Base-by-base conservation (phyloP, 345 rosid species). In the Hibiscus tridactylites region DNA sequence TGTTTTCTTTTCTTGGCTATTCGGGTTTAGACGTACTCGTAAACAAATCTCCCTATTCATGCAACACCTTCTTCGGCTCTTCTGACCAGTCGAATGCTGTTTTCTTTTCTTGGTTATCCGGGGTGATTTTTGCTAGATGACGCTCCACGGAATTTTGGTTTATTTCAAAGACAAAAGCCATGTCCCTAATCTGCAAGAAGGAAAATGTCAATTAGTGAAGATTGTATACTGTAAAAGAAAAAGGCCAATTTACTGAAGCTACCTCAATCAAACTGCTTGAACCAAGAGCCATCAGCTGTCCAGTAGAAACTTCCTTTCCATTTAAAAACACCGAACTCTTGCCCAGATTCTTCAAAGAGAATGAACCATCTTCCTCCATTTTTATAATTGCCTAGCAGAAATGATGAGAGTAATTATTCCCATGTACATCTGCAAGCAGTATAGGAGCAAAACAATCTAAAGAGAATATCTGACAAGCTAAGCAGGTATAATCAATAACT, bases 311-410 rank as follows among this genome's bases (percentile, higher is more conserved):
- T 83, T 80, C 89, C 80, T 78, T 78, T 46, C 93, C 91, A 71
- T 91, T 83, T 73, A 89, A 64, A 75, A 74, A 80, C 17, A 91
- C 61, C 15, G 82, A 76, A 77, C 68, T 77, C 83, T 81, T 89
- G 61, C 91, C 93, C 28, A 91, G 87, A 82, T 91, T 91, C 84
- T 80, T 86, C 72, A 89, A 61, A 67, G 75, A 46, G 81, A 91
- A 88, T 31, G 88, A 85, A 61, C 92, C 91, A 63, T 86, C 72
- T 70, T 75, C 70, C 70, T 85, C 90, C 85, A 91, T 79, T 83
- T 78, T 89, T 70, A 91, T 80, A 65, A 88, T 65, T 21, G 95
- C 97, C 95, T 91, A 76, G 33, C 72, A 76, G 59, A 71, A 73
- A 71, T 13, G 63, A 52, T 5, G 19, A 71, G 71, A 65, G 31